Evolutionary conservation across 176 grass and related monocot species (phyloP), one percentile per base, ranked within the genome.

Genomic region (Bolboschoenus planiculmis): DNA sequence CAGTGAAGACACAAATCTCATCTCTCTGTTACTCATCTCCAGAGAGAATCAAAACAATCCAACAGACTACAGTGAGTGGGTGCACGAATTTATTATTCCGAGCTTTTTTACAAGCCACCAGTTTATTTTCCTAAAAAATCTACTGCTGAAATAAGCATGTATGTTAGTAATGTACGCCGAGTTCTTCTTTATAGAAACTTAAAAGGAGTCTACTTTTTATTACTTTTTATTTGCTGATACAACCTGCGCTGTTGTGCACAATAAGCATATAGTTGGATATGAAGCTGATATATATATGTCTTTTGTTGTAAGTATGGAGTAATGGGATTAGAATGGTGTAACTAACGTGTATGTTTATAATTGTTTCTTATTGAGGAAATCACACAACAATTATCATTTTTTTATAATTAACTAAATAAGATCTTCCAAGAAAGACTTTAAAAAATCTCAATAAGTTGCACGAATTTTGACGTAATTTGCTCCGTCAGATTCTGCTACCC

Each of bases 21-120:
- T 39, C 54, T 40, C n/a, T 81, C 79, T 60, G 54, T 53, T 58
- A 15, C 39, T 31, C 58, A 48, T 62, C 58, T 82, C 54, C 63
- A 84, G 82, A 61, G 37, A 85, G 26, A 56, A 76, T 76, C 72
- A 76, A 54, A 56, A 75, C 37, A 46, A 85, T 78, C 73, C 83
- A 85, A 21, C 30, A 61, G 31, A 46, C 83, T 78, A 21, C 30
- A 61, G 31, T 30, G 11, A 47, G 79, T 47, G 23, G 40, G 39
- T 82, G 40, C 30, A 31, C 27, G 43, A 31, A 53, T 31, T 77
- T 77, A 77, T 53, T 77, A 51, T 53, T 31, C 5, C 18, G 46
- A 77, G 46, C 72, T 20, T 77, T 77, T 77, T 11, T 53, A 53
- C 15, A 18, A 5, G 72, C 46, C 72, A 50, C 46, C 46, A 30